Evolutionary conservation across 1,284 basidiomycete genomes (phyloP).

Genomic region (Trametes hirsuta): DNA sequence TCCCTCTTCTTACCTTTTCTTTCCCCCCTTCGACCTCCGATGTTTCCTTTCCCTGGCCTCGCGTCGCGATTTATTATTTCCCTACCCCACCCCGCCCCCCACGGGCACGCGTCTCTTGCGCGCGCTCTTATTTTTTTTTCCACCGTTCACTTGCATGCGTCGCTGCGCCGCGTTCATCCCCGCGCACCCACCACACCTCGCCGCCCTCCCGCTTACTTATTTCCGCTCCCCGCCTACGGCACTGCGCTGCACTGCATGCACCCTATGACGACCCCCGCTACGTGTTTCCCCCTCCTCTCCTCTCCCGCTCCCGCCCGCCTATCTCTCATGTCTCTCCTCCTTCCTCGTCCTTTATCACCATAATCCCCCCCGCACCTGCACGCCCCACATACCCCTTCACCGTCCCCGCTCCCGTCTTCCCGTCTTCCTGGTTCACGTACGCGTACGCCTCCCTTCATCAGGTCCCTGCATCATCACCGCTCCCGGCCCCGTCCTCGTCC

Average conservation of each 20-base stretch:
- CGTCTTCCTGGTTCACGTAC: too few species aligned
- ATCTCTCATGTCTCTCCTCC: not conserved
- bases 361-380: too few species aligned
- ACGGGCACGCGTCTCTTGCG: too few species aligned
- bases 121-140: not conserved
- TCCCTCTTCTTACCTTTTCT: not conserved
- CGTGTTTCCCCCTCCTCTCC: not conserved
- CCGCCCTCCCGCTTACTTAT: not conserved
- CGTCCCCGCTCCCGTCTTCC: too few species aligned
- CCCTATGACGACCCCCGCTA: constrained; percentile 10
- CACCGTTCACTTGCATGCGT: not conserved
- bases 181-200: not conserved
- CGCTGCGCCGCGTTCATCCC: not conserved
- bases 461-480: too few species aligned
- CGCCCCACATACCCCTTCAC: too few species aligned
- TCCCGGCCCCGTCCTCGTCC: too few species aligned
- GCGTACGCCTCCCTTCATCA: too few species aligned
- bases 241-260: not conserved
- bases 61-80: not conserved
- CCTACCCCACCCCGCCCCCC: not conserved
- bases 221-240: too few species aligned
- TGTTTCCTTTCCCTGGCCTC: not conserved
- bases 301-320: not conserved
- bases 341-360: not conserved
- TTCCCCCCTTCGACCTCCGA: not conserved